Percentiles rank a stretch among this genome's conserved stretches.
Evolutionary conservation across 768 basidiomycete genomes (phyloP).

Genomic region (Boletus tylopilopsis): DNA sequence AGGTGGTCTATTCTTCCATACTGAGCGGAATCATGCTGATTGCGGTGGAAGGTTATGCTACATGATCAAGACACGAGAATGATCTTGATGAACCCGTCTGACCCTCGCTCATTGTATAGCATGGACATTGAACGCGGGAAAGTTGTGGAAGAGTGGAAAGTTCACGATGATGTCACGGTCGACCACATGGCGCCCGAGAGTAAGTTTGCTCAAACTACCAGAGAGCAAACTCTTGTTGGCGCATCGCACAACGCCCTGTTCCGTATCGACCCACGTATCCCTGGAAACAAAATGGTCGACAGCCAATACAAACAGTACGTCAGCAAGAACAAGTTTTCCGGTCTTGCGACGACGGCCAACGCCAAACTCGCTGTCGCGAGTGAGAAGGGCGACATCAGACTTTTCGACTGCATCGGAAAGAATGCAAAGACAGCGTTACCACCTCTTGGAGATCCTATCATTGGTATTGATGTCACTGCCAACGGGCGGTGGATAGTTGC

Average conservation of each 20-base stretch:
- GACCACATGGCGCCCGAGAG: slow-evolving; percentile 87
- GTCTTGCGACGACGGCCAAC: slow-evolving; percentile 79
- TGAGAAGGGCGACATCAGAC: slow-evolving; percentile 92
- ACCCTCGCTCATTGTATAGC: slow-evolving; percentile 78
- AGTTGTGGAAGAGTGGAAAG: slow-evolving; percentile 98
- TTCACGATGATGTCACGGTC: slow-evolving; percentile 85
- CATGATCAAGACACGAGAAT: slow-evolving; percentile 96
- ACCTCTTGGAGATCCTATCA: slow-evolving; percentile 90
- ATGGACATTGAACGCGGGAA: slow-evolving; percentile 95
- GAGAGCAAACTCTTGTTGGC: slow-evolving; percentile 90
- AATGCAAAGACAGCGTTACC: slow-evolving; percentile 98
- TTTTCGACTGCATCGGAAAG: slow-evolving; percentile 96
- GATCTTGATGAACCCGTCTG: slow-evolving; percentile 82
- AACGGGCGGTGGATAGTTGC: slow-evolving; percentile 94
- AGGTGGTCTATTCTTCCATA: slow-evolving; percentile 47
- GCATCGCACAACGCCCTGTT: slow-evolving; percentile 93
- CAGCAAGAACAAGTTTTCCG: slow-evolving; percentile 93
- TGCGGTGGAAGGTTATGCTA: slow-evolving; percentile 73
- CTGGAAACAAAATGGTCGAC: slow-evolving; percentile 91
- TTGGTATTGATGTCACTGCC: slow-evolving; percentile 91
- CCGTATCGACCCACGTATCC: slow-evolving; percentile 94
- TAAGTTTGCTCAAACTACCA: slow-evolving; percentile 93
- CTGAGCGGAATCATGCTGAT: slow-evolving; percentile 2
- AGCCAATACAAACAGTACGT: slow-evolving; percentile 95
- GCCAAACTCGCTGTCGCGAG: slow-evolving; percentile 93